phyloP scores from a whole-genome alignment of 2,329 filamentous ascomycete genomes.

The Ophiostoma australiae region DNA sequence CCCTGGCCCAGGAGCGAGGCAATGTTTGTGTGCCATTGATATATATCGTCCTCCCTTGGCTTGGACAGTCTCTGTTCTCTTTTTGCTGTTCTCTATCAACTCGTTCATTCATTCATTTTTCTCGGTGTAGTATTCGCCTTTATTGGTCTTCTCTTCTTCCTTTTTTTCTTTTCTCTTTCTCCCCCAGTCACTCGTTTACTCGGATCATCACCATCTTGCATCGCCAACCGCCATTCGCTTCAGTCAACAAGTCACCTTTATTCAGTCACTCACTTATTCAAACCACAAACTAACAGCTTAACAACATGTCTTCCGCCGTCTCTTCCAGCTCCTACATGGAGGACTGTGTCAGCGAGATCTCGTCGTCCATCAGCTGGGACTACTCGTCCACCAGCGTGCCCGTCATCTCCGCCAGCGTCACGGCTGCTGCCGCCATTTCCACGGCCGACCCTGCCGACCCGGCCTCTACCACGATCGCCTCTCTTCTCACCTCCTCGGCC shows the following conservation, averaged over 20 bases:
- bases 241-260: neutral
- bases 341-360: conserved; percentile 10
- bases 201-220: neutral
- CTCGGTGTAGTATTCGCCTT: neutral
- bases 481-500: neutral
- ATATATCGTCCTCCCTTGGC: conserved; percentile 2
- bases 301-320: conserved; percentile 18
- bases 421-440: neutral
- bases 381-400: conserved; percentile 21
- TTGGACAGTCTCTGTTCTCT: neutral
- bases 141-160: neutral
- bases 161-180: neutral
- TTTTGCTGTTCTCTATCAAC: neutral
- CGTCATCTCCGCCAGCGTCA: neutral
- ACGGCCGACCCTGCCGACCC: conserved; percentile 23
- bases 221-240: neutral
- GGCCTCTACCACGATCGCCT: neutral
- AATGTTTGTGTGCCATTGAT: conserved; percentile 12
- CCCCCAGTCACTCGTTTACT: neutral
- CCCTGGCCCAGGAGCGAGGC: neutral
- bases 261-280: neutral
- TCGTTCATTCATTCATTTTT: neutral
- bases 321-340: conserved; percentile 17
- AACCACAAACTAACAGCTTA: neutral
- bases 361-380: conserved; percentile 20